Percentiles rank a stretch among this genome's conserved stretches.
These are phyloP conservation scores for Wickerhamomyces mucosus DNA, from an alignment of 805 yeast species.

Conservation along the genomic window DNA sequence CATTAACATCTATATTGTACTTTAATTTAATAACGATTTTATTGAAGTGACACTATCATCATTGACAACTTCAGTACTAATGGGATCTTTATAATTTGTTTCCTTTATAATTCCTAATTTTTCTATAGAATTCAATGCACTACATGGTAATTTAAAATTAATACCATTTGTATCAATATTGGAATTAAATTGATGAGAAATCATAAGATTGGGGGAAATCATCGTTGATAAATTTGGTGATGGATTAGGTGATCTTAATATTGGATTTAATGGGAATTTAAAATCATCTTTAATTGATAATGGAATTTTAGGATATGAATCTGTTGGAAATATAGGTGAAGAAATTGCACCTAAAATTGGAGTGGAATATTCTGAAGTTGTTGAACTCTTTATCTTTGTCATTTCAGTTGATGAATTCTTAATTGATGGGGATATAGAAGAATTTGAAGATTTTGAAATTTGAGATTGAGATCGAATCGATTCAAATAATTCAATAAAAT, in stretches of 20 bases:
- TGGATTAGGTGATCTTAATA: no score
- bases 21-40: constrained; percentile 16
- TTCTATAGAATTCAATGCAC: constrained; percentile 1
- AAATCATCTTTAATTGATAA: constrained; percentile 10
- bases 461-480: constrained; percentile 1
- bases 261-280: constrained; percentile 11
- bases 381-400: no score
- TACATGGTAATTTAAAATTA: constrained; percentile 4
- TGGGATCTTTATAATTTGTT: constrained; percentile 2
- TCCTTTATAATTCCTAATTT: constrained; percentile 6
- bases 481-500: constrained; percentile 27
- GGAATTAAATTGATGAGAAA: not conserved
- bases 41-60: constrained; percentile 17
- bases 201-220: not conserved
- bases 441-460: not conserved
- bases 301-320: constrained; percentile 11
- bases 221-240: no score
- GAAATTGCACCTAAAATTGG: constrained; percentile 12
- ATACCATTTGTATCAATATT: constrained; percentile 1
- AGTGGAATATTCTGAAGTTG: no score
- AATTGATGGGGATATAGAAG: not conserved
- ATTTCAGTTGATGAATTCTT: not conserved
- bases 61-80: constrained; percentile 11
- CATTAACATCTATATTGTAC: no score
- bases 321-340: constrained; percentile 21